These are phyloP conservation scores for Botrytis aclada DNA, from an alignment of 2,329 filamentous ascomycete species.

Conservation along the genomic window DNA sequence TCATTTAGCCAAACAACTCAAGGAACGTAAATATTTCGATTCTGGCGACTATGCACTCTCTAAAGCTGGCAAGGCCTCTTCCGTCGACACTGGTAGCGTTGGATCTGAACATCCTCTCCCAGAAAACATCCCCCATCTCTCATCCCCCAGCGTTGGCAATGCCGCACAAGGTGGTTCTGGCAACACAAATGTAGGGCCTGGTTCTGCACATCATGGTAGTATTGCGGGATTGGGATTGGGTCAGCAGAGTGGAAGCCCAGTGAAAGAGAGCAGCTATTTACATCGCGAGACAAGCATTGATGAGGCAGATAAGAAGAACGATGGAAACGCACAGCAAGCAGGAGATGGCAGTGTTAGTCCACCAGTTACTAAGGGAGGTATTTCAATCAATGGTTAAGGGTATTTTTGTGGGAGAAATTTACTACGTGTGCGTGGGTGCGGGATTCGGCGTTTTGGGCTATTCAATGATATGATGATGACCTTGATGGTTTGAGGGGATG, in stretches of 20 bases:
- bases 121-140: slow-evolving; percentile 90
- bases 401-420: slow-evolving; percentile 12
- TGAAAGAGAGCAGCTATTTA: slow-evolving; percentile 87
- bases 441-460: slow-evolving; percentile 21
- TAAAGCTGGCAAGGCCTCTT: slow-evolving; percentile 94
- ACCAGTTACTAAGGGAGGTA: slow-evolving; percentile 48
- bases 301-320: slow-evolving; percentile 48
- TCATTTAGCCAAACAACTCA: slow-evolving; percentile 95
- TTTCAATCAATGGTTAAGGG: slow-evolving; percentile 61
- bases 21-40: slow-evolving; percentile 99
- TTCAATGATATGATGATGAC: slow-evolving; percentile 13
- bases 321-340: slow-evolving; percentile 27
- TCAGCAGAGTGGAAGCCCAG: slow-evolving; percentile 67
- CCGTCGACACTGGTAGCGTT: slow-evolving; percentile 88
- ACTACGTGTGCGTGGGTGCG: slow-evolving; percentile 5
- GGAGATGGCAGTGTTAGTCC: slow-evolving; percentile 42
- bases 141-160: slow-evolving; percentile 53
- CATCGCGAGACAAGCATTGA: slow-evolving; percentile 76
- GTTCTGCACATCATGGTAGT: slow-evolving; percentile 26
- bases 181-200: slow-evolving; percentile 41
- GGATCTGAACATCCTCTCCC: slow-evolving; percentile 92
- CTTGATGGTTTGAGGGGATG: slow-evolving; percentile 16
- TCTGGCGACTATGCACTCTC: slow-evolving; percentile 94
- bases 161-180: slow-evolving; percentile 43
- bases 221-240: slow-evolving; percentile 46